Percentiles rank a stretch among this genome's conserved stretches.
These are phyloP conservation scores for Hymenotorrendiella dingleyae DNA, from an alignment of 2,329 filamentous ascomycete genomes.

Conservation along the genomic window DNA sequence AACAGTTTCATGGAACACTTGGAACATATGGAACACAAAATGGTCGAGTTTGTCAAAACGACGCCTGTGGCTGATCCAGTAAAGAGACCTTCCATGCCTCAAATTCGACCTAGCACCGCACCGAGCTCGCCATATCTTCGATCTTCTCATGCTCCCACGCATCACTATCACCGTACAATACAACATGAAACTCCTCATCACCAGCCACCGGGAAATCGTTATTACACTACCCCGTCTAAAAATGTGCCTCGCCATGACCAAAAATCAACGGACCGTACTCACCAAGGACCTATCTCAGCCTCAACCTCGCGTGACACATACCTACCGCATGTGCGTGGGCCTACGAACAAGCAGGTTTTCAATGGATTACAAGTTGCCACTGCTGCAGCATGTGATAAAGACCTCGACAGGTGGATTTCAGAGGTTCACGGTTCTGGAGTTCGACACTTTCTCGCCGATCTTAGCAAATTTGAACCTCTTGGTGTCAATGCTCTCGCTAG, in stretches of 20 bases:
- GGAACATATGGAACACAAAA: constrained; percentile 1
- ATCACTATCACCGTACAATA: too few relatives aligned
- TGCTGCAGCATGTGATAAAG: constrained; percentile 49
- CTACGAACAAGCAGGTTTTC: constrained; percentile 43
- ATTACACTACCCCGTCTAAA: neutral
- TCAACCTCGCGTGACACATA: neutral
- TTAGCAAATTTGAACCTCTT: constrained; percentile 45
- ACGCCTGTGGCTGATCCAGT: constrained; percentile 13
- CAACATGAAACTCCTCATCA: neutral
- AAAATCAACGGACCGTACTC: neutral
- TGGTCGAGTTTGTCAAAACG: constrained; percentile 10
- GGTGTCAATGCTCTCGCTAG: constrained; percentile 20
- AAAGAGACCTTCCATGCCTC: constrained; percentile 11
- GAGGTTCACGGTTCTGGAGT: constrained; percentile 47
- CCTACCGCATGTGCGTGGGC: neutral
- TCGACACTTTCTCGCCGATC: constrained; percentile 48
- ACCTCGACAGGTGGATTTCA: constrained; percentile 46
- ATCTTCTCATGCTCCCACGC: too few relatives aligned
- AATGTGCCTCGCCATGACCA: neutral
- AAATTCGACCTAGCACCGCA: neutral
- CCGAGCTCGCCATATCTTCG: too few relatives aligned
- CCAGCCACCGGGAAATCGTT: neutral
- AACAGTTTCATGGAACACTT: too few relatives aligned
- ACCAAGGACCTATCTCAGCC: neutral
- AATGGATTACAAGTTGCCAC: constrained; percentile 49